Base-by-base conservation (phyloP, 805 yeast genomes). In the Pichia cabralensis region DNA sequence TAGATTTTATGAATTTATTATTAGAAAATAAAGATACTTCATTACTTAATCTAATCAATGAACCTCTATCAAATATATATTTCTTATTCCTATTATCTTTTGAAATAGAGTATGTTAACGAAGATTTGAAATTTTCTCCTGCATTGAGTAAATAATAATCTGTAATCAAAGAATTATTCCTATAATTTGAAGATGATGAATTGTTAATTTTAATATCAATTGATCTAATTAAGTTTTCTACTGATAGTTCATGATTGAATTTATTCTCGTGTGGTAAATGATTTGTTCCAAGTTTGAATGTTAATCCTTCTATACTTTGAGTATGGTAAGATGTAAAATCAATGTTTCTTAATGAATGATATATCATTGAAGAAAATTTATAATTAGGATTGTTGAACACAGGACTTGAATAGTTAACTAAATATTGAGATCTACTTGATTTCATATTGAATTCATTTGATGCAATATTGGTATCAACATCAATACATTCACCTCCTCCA, bases 401-500 rank as follows among this genome's bases (percentile, higher is more conserved):
- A 0, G 78, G 78, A 50, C 60, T 63, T 35, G 60, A 55, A 43
- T 62, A 70, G 45, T 67, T 68, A 13, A 67, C 36, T 22, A 72
- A 52, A 47, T 72, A 71, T 29, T 71, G 65, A 11, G 75, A 61
- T 39, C 62, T 63, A 25, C 71, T 71, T 11, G 40, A 41, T 39
- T 62, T 65, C 4, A 71, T 60, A 5, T 74, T 75, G 3, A 69
- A 55, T 25, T 51, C 50, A 33, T 74, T 75, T 8, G 62, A 56
- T 2, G 62, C 52, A 30, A 60, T 42, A 29, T 53, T 59, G 12
- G 64, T 59, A 48, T 72, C 77, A 38, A 72, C 65, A 22, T 60
- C 58, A 22, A 73, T 43, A 24, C 54, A 55, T 42, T 73, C 79
- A 4, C 69, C 76, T 8, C 78, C 79, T 0, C 78, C 79, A 56